Base-by-base conservation (phyloP, 495 filamentous ascomycete species). In the Parathielavia hyrcaniae region DNA sequence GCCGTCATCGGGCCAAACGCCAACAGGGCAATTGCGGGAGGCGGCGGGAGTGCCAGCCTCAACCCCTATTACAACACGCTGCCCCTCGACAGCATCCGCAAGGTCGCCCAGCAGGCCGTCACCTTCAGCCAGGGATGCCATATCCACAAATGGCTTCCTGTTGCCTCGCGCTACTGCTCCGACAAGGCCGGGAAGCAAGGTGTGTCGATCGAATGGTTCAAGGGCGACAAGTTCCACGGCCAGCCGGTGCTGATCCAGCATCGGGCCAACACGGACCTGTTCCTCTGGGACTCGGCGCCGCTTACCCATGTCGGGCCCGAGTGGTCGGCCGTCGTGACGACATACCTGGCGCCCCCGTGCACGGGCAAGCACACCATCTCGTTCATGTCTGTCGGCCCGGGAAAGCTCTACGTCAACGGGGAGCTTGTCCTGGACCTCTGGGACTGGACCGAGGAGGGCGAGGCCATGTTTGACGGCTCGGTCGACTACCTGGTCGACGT, bases 1-100 rank as follows among this genome's bases (percentile, higher is more conserved):
- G 83, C 88, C 9, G 78, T 93, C 34, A 93, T 96, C 56, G 89
- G 90, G 0, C 90, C 90, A 10, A 95, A 95, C 67, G 83, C 86
- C 35, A 88, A 88, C 61, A 73, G 85, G 49, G 86, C 89, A 0
- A 85, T 88, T 38, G 86, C 86, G 50, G 85, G 86, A 51, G 89
- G 90, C 41, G 90, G 90, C 57, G 89, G 90, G 10, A 91, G 86
- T 60, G 88, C 90, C 1, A 85, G 83, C 48, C 71, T 95, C 32
- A 84, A 85, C 59, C 84, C 89, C 5, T 92, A 95, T 68, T 92
- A 93, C 69, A 84, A 80, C 19, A 83, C 81, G 0, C 66, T 81
- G 10, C 81, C 81, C 7, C 73, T 82, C 14, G 80, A 81, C 39
- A 81, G 79, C 61, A 82, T 83, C 58, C 73, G 67, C 19, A 66